phyloP scores from a whole-genome alignment of 768 basidiomycete genomes.

The Cyclocybe cylindracea region DNA sequence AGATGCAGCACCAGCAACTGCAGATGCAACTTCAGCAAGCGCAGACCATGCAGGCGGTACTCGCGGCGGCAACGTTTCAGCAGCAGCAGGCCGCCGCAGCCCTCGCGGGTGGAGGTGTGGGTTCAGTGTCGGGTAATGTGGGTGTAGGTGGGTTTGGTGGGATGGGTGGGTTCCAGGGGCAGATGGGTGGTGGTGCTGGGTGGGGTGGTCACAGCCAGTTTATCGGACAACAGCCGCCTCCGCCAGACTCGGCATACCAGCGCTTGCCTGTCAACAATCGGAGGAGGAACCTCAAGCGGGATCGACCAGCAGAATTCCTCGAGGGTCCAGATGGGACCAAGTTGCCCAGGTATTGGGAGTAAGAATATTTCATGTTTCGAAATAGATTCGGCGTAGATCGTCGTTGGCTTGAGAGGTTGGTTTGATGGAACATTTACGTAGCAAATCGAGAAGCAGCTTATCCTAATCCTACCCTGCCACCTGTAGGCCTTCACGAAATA shows the following conservation, averaged over 20 bases:
- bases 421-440: background rate
- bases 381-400: too few species aligned
- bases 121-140: slow-evolving; percentile 41
- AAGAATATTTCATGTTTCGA: slow-evolving; percentile 6
- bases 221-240: slow-evolving; percentile 62
- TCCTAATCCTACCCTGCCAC: background rate
- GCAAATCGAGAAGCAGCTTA: slow-evolving; percentile 6
- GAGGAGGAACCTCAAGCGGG: slow-evolving; percentile 75
- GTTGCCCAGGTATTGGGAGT: slow-evolving; percentile 80
- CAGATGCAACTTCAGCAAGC: slow-evolving; percentile 81
- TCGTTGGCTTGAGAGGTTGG: background rate
- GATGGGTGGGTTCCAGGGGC: slow-evolving; percentile 39
- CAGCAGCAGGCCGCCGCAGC: slow-evolving; percentile 40
- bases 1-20: slow-evolving; percentile 81
- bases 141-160: slow-evolving; percentile 27
- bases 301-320: slow-evolving; percentile 82
- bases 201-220: slow-evolving; percentile 48
- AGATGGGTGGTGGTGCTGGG: slow-evolving; percentile 23
- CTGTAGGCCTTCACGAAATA: slow-evolving; percentile 7
- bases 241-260: slow-evolving; percentile 86
- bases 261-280: slow-evolving; percentile 81
- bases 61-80: slow-evolving; percentile 60
- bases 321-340: slow-evolving; percentile 70
- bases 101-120: slow-evolving; percentile 36
- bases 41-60: slow-evolving; percentile 66